These are phyloP conservation scores for Pichia cephalocereana DNA, from an alignment of 805 yeast species.

Conservation along the genomic window DNA sequence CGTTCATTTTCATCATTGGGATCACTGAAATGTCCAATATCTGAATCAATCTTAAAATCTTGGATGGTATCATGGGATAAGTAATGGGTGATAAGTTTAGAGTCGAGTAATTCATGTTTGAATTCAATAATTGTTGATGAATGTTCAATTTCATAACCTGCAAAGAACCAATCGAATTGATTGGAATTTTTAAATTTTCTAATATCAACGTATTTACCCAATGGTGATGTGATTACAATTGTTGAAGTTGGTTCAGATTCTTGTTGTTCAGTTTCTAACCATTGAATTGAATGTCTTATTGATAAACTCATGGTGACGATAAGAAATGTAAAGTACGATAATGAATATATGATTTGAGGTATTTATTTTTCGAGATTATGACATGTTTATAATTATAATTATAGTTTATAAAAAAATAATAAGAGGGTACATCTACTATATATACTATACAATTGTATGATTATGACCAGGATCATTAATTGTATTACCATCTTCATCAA, in stretches of 20 bases:
- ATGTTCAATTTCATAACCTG: conserved; percentile 37
- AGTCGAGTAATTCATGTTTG: conserved; percentile 33
- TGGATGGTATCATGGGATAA: background rate
- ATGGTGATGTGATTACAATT: conserved; percentile 37
- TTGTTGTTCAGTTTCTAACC: conserved; percentile 32
- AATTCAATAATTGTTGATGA: conserved; percentile 30
- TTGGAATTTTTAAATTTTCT: conserved; percentile 24
- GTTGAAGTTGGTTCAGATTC: conserved; percentile 39
- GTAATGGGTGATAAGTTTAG: conserved; percentile 25
- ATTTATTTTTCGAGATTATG: no score
- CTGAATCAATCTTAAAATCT: conserved; percentile 5
- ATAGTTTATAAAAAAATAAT: no score
- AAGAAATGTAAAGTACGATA: background rate
- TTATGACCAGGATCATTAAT: conserved; percentile 39
- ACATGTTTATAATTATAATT: no score
- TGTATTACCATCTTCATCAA: conserved; percentile 30
- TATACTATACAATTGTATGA: conserved; percentile 34
- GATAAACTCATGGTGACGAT: conserved; percentile 24
- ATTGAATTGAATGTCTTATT: conserved; percentile 42
- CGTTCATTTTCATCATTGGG: conserved; percentile 11
- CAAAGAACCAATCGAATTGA: conserved; percentile 48
- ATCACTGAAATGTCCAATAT: conserved; percentile 2
- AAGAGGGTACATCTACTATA: no score
- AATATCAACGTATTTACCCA: conserved; percentile 39
- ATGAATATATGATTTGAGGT: no score